Percentiles rank a stretch among this genome's conserved stretches.
phyloP scores from a whole-genome alignment of 805 yeast genomes.

The Barnettozyma wickerhamii region DNA sequence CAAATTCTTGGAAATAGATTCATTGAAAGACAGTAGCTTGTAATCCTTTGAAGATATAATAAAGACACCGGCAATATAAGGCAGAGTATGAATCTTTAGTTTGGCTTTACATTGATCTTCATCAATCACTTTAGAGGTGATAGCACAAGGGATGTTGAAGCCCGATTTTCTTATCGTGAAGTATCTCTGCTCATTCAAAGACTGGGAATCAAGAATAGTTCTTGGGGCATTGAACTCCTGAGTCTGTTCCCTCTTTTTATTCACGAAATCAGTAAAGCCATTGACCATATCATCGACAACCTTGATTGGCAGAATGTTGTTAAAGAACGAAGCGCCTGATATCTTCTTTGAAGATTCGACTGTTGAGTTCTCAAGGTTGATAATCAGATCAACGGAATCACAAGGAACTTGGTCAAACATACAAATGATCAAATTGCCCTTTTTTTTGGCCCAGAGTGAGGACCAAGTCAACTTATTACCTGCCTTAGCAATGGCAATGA shows the following conservation, averaged over 20 bases:
- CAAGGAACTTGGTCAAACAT: conserved; percentile 84
- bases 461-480: conserved; percentile 74
- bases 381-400: conserved; percentile 55
- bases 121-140: conserved; percentile 56
- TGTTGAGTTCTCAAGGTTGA: conserved; percentile 26
- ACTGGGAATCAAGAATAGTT: conserved; percentile 31
- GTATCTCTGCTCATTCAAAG: conserved; percentile 56
- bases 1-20: conserved; percentile 70
- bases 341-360: conserved; percentile 21
- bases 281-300: conserved; percentile 26
- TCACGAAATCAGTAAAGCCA: conserved; percentile 18
- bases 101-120: conserved; percentile 42
- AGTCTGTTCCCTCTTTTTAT: conserved; percentile 10
- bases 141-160: conserved; percentile 66
- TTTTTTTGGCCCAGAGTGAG: conserved; percentile 84
- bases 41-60: conserved; percentile 46
- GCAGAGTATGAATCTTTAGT: conserved; percentile 69
- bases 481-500: conserved; percentile 71
- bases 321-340: conserved; percentile 22
- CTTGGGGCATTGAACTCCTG: conserved; percentile 18
- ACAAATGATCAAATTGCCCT: conserved; percentile 67
- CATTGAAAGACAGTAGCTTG: conserved; percentile 66
- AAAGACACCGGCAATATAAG: conserved; percentile 84
- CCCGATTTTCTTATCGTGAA: conserved; percentile 49
- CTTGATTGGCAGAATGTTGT: conserved; percentile 8